phyloP scores from a whole-genome alignment of 2,329 filamentous ascomycete genomes.

The Xylaria sp. region DNA sequence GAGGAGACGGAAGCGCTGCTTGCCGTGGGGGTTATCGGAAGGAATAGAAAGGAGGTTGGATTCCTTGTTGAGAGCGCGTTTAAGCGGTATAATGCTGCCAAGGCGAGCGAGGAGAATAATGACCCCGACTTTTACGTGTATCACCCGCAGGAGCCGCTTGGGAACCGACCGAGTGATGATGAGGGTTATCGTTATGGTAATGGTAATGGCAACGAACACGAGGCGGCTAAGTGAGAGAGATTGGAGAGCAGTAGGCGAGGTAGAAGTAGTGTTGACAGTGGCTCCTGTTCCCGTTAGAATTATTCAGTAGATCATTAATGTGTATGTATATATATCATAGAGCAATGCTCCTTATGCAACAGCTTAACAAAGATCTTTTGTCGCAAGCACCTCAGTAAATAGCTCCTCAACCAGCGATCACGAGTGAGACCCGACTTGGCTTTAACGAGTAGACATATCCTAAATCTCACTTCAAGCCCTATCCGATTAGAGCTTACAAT shows the following conservation, averaged over 20 bases:
- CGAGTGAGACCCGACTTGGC: too few species aligned
- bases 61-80: constrained; percentile 50
- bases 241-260: not conserved
- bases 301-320: too few species aligned
- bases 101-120: constrained; percentile 49
- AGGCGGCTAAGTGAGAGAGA: not conserved
- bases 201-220: not conserved
- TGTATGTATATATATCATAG: too few species aligned
- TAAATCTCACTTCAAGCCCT: too few species aligned
- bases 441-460: too few species aligned
- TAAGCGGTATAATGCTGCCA: constrained; percentile 51
- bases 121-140: constrained; percentile 47
- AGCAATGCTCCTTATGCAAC: too few species aligned
- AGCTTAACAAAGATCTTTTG: too few species aligned
- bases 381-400: too few species aligned
- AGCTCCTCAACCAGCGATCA: too few species aligned
- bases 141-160: constrained; percentile 28
- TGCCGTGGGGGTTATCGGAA: constrained; percentile 49
- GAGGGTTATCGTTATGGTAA: not conserved
- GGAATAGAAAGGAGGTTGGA: constrained; percentile 50
- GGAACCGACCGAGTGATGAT: constrained; percentile 24
- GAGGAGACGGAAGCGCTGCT: constrained; percentile 57
- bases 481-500: too few species aligned
- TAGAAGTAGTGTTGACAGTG: too few species aligned
- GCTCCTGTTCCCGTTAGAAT: too few species aligned